Evolutionary conservation across 768 basidiomycete genomes (phyloP).

Genomic region (Serendipita sp.): DNA sequence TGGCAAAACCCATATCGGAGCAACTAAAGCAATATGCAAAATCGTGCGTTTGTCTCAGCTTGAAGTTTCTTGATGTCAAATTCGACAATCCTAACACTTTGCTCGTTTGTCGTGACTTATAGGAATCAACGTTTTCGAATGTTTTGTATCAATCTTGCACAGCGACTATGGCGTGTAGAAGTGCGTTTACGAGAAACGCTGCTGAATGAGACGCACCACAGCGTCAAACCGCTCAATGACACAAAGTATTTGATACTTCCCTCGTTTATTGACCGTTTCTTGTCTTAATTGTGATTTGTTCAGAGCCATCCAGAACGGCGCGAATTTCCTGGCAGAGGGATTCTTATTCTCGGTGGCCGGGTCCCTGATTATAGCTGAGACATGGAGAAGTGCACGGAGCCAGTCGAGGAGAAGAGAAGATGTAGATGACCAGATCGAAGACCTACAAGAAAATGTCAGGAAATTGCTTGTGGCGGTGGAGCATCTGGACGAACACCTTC

Average conservation of each 20-base stretch:
- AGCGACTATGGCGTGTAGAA: constrained; percentile 61
- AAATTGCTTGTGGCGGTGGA: constrained; percentile 26
- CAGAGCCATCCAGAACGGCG: constrained; percentile 76
- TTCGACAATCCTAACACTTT: not conserved
- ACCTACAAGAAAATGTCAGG: constrained; percentile 31
- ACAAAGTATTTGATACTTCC: constrained; percentile 33
- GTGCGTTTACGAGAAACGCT: constrained; percentile 56
- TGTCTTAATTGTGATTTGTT: not conserved
- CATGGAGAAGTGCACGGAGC: constrained; percentile 57
- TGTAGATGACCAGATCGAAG: constrained; percentile 57
- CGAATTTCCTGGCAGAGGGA: constrained; percentile 70
- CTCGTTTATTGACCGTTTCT: not conserved
- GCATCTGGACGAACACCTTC: constrained; percentile 19
- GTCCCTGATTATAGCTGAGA: constrained; percentile 55
- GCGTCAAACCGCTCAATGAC: constrained; percentile 65
- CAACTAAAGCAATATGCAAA: constrained; percentile 55
- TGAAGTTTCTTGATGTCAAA: too few relatives aligned
- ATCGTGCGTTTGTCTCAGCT: constrained; percentile 32
- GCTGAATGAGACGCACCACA: constrained; percentile 57
- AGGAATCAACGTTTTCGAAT: constrained; percentile 61
- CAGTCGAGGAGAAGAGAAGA: constrained; percentile 53
- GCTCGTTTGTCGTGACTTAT: not conserved
- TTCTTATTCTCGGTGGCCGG: constrained; percentile 72
- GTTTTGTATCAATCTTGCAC: constrained; percentile 59
- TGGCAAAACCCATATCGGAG: constrained; percentile 67